A percentile compares a stretch with the other conserved stretches of the same genome.
These are phyloP conservation scores for Pseudohyphozyma bogoriensis DNA, from an alignment of 768 basidiomycete genomes.

Conservation along the genomic window DNA sequence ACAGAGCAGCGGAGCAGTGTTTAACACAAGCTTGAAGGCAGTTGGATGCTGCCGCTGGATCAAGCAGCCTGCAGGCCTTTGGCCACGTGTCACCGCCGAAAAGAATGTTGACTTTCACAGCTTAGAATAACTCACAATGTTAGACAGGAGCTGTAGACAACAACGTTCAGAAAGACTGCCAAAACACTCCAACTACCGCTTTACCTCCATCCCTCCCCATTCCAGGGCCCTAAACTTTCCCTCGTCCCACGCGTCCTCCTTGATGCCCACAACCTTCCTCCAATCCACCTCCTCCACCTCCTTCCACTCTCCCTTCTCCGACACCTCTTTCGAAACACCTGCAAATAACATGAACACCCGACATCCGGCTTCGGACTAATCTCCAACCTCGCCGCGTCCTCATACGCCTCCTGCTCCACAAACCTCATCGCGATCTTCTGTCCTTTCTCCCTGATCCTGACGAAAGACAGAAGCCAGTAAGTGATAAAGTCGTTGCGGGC, in stretches of 20 bases:
- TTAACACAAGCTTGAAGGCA: no score
- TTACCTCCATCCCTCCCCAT: background rate
- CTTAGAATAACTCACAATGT: no score
- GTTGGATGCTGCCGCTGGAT: no score
- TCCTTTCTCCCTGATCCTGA: slow-evolving; percentile 35
- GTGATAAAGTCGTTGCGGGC: slow-evolving; percentile 47
- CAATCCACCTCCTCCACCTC: background rate
- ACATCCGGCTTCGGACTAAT: slow-evolving; percentile 43
- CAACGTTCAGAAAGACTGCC: no score
- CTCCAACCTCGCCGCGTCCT: slow-evolving; percentile 40
- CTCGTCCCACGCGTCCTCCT: background rate
- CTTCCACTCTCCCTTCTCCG: background rate
- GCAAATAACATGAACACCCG: slow-evolving; percentile 10
- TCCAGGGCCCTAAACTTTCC: background rate
- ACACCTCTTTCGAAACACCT: background rate
- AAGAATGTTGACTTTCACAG: no score
- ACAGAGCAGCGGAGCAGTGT: no score
- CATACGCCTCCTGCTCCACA: slow-evolving; percentile 44
- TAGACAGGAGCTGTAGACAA: no score
- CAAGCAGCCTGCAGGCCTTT: no score
- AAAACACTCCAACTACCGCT: no score
- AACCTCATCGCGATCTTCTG: slow-evolving; percentile 44
- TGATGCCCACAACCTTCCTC: background rate
- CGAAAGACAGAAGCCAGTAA: slow-evolving; percentile 46
- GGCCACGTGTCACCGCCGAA: no score